Conservation (phyloP, 1,284 basidiomycete species). For the Mrakiaceae sp. region DNA sequence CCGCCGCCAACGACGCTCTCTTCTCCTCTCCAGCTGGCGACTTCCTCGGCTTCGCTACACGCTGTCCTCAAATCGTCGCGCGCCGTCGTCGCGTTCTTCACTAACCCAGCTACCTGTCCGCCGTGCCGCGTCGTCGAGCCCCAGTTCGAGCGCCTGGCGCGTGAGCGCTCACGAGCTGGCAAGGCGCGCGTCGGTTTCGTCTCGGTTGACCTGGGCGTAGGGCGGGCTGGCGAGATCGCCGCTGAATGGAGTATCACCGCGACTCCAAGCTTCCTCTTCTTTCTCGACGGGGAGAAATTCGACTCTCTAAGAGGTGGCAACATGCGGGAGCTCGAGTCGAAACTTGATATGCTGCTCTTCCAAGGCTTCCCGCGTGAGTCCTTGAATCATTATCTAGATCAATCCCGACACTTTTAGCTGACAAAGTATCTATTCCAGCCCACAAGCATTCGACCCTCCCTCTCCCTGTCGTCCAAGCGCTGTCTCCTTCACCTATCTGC, state of each 20-base stretch:
- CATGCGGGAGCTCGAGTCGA: conserved; percentile 50
- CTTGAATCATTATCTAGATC: background rate
- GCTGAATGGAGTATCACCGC: conserved; percentile 55
- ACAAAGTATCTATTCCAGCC: background rate
- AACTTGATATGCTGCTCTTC: conserved; percentile 59
- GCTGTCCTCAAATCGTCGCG: conserved; percentile 43
- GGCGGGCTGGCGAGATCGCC: conserved; percentile 50
- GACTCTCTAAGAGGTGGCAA: conserved; percentile 56
- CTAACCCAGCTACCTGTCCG: conserved; percentile 49
- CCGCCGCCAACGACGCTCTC: conserved; percentile 38
- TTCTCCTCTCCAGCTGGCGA: conserved; percentile 50
- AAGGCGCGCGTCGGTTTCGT: conserved; percentile 52
- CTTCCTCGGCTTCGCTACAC: conserved; percentile 46
- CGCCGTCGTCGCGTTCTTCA: conserved; percentile 51
- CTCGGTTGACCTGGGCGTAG: conserved; percentile 65
- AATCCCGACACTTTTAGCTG: background rate
- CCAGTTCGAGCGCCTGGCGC: conserved; percentile 45
- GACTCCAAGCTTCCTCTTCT: conserved; percentile 78
- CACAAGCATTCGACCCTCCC: conserved; percentile 60
- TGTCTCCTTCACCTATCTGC: conserved; percentile 64
- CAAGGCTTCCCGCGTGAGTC: conserved; percentile 62
- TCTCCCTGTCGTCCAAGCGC: conserved; percentile 48
- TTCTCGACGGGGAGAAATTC: conserved; percentile 63
- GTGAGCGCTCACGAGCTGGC: conserved; percentile 28
- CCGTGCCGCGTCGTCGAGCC: conserved; percentile 56